Evolutionary conservation across 805 yeast genomes (phyloP), one percentile per base, ranked within the genome.

Genomic region (Metschnikowia drakensbergensis): DNA sequence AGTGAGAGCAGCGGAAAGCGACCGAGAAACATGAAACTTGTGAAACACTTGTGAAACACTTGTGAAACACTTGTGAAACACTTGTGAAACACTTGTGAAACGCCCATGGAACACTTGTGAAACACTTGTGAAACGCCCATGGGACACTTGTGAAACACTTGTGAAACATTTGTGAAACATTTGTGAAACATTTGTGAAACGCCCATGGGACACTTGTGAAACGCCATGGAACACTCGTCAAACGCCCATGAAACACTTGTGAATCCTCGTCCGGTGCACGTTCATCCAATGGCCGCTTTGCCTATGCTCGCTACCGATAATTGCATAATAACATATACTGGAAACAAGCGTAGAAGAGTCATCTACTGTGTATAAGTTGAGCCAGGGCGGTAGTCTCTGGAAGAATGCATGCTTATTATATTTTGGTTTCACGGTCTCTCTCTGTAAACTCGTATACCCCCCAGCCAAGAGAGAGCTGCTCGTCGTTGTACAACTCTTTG

Each of bases 401-500:
- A 17, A 17, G 17, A 17, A 17, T 17, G 17, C 17, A 17, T 17
- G 17, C 17, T 17, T 17, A 13, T 33, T 33, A 6, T 8, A 33
- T 33, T 17, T 33, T 33, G 5, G 36, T 33, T 28, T 26, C 10
- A 17, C 27, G 22, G 38, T 11, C 30, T 25, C 28, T 5, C 8
- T 40, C 53, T 31, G 73, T 76, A 54, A 76, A 81, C 55, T 74
- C 74, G 58, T 82, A 86, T 32, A 80, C 66, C n/a, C 85, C 86
- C 88, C 88, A 86, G 3, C 87, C 92, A 35, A 86, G 57, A 38
- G 83, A 74, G 0, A 67, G 66, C 8, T 60, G 50, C 4, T 66
- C 79, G 27, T 60, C 71, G 29, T 72, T 69, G 58, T 80, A 82
- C 10, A 82, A 38, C 51, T 76, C 80, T 42, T 67, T 64, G 37